Conservation (phyloP, 1,284 basidiomycete genomes). For the Cryptococcus wingfieldii region DNA sequence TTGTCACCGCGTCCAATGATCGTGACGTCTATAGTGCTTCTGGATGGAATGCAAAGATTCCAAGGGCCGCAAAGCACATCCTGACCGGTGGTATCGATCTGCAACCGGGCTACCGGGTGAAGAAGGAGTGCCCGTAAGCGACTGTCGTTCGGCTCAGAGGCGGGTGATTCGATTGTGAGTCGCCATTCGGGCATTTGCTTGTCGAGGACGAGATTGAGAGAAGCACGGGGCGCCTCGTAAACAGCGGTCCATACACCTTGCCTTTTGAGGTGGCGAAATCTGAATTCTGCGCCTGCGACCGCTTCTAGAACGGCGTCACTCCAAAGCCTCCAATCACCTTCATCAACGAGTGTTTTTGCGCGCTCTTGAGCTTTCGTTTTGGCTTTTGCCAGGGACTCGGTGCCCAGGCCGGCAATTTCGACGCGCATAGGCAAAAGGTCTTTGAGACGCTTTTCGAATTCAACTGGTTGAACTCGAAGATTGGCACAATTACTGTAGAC, state of each 20-base stretch:
- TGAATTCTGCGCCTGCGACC: slow-evolving; percentile 59
- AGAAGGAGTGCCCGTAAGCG: slow-evolving; percentile 70
- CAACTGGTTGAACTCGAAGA: slow-evolving; percentile 57
- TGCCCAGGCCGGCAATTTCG: slow-evolving; percentile 57
- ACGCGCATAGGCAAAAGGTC: slow-evolving; percentile 82
- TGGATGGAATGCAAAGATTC: slow-evolving; percentile 74
- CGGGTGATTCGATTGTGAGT: slow-evolving; percentile 66
- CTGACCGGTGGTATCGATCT: slow-evolving; percentile 40
- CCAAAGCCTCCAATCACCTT: slow-evolving; percentile 64
- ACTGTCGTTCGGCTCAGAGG: slow-evolving; percentile 69
- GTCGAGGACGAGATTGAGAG: slow-evolving; percentile 71
- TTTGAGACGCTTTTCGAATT: slow-evolving; percentile 73
- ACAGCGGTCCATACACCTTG: slow-evolving; percentile 81
- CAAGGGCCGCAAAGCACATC: slow-evolving; percentile 66
- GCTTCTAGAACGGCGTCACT: slow-evolving; percentile 63
- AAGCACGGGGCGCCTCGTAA: slow-evolving; percentile 68
- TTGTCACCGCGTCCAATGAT: slow-evolving; percentile 65
- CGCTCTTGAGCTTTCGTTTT: slow-evolving; percentile 38
- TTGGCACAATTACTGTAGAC: slow-evolving; percentile 53
- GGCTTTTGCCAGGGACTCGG: slow-evolving; percentile 56
- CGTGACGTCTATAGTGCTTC: slow-evolving; percentile 56
- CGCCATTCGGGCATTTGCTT: slow-evolving; percentile 80
- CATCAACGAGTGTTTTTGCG: slow-evolving; percentile 41
- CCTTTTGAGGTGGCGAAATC: slow-evolving; percentile 79
- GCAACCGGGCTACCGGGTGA: slow-evolving; percentile 73